A percentile compares a stretch with the other conserved stretches of the same genome.
phyloP scores from a whole-genome alignment of 2,329 filamentous ascomycete genomes.

The Alternaria viburni region DNA sequence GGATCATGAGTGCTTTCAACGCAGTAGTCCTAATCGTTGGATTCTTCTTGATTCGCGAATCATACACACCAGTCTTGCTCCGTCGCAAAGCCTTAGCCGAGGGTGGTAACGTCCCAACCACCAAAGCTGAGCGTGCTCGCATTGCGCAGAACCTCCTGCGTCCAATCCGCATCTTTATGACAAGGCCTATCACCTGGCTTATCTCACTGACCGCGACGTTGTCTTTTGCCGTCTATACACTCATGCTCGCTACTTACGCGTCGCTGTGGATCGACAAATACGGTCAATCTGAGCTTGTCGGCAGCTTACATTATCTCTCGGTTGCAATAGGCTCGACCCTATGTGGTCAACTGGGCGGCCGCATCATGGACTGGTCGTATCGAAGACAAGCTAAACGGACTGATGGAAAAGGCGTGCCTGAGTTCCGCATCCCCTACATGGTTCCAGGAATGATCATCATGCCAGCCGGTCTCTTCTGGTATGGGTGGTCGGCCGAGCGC shows the following conservation, averaged over 20 bases:
- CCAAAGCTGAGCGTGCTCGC: background rate
- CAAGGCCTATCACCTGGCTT: background rate
- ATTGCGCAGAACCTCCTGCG: background rate
- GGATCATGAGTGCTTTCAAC: constrained; percentile 4
- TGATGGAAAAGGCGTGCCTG: constrained; percentile 9
- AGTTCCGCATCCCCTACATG: background rate
- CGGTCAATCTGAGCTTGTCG: constrained; percentile 12
- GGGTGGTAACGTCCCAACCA: background rate
- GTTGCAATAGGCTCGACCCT: constrained; percentile 65
- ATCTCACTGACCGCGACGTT: background rate
- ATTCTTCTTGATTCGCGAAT: constrained; percentile 51
- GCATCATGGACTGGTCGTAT: constrained; percentile 39
- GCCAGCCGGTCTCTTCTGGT: constrained; percentile 48
- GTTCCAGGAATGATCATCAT: constrained; percentile 29
- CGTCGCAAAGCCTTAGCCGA: constrained; percentile 46
- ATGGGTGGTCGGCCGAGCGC: constrained; percentile 61
- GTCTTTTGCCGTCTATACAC: background rate
- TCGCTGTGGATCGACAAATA: constrained; percentile 31
- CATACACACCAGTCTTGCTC: constrained; percentile 54
- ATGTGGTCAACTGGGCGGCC: constrained; percentile 44
- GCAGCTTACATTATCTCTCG: constrained; percentile 51
- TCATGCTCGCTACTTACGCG: constrained; percentile 32
- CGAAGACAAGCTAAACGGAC: background rate
- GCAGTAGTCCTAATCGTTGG: constrained; percentile 11
- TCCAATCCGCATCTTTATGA: background rate